These are phyloP conservation scores for Beauveria pseudobassiana DNA, from an alignment of 2,329 filamentous ascomycete genomes.

Conservation along the genomic window DNA sequence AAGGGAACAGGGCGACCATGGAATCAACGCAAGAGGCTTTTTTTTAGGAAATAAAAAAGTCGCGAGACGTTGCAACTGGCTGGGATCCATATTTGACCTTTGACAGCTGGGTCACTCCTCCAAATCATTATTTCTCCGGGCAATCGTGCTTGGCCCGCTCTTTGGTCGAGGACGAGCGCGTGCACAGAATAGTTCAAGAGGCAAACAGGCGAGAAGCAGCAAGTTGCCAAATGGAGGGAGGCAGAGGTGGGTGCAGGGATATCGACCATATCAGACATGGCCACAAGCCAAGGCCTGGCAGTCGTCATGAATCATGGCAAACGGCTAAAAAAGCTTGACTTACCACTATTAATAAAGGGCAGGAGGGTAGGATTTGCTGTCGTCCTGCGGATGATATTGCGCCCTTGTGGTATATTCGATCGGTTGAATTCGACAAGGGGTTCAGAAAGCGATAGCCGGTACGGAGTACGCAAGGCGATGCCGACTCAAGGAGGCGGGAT, in stretches of 20 bases:
- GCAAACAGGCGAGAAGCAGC: neutral
- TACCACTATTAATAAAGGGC: neutral
- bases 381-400: neutral
- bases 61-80: neutral
- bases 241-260: neutral
- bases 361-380: too few species aligned
- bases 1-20: neutral
- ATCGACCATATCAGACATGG: neutral
- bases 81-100: neutral
- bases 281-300: neutral
- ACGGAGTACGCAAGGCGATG: neutral
- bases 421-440: neutral
- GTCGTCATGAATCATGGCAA: neutral
- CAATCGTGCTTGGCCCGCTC: neutral
- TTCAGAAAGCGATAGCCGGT: neutral
- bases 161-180: neutral
- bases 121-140: neutral
- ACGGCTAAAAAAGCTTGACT: neutral
- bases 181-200: neutral
- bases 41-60: too few species aligned
- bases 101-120: neutral
- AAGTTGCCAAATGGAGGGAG: neutral
- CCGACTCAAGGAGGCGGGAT: neutral
- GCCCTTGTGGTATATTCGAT: neutral
- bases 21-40: neutral